Conservation (phyloP, 192 early-diverging fungal genomes). For the Endogone sp. region DNA sequence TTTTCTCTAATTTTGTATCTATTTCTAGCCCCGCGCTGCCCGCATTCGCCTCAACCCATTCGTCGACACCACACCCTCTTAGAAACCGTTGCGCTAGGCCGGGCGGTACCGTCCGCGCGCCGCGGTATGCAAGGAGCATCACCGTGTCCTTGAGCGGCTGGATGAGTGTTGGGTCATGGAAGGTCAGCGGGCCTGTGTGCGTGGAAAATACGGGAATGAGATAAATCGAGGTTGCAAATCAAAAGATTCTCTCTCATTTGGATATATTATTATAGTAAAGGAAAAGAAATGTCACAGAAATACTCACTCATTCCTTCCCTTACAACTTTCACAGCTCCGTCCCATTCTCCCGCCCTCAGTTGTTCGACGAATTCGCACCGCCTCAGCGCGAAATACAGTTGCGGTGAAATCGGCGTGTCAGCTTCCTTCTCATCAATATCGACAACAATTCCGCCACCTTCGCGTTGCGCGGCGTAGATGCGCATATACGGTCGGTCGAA, state of each 20-base stretch:
- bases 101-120: background rate
- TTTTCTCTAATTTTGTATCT: background rate
- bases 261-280: too few species aligned
- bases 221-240: background rate
- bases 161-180: background rate
- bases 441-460: background rate
- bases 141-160: constrained; percentile 2
- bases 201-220: background rate
- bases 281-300: too few species aligned
- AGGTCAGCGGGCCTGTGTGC: background rate
- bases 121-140: background rate
- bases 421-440: background rate
- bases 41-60: background rate
- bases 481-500: background rate
- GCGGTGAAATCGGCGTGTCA: constrained; percentile 5
- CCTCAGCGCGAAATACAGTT: constrained; percentile 1
- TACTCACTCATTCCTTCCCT: background rate
- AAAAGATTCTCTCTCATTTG: background rate
- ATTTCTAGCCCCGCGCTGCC: background rate
- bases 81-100: background rate
- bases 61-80: background rate
- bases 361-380: constrained; percentile 4
- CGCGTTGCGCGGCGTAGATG: background rate
- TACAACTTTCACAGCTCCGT: background rate
- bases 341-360: background rate